phyloP scores from a whole-genome alignment of 2,329 filamentous ascomycete species.

The Daldinia eschscholtzii region DNA sequence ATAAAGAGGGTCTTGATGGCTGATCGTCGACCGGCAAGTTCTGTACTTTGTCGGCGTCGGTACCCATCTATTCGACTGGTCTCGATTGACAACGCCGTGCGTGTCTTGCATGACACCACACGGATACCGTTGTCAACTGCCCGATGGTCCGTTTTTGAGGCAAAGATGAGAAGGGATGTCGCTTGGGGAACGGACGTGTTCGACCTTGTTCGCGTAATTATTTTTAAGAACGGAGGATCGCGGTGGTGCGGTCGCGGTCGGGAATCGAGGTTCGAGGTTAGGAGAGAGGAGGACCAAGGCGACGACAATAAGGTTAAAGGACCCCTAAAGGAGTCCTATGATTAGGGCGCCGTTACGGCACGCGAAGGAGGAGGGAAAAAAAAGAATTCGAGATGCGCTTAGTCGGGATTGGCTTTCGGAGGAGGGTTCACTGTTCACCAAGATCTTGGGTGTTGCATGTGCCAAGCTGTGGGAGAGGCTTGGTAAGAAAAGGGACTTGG shows the following conservation, averaged over 20 bases:
- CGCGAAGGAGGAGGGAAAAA: slow-evolving; percentile 12
- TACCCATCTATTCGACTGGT: slow-evolving; percentile 61
- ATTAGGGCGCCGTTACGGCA: slow-evolving; percentile 20
- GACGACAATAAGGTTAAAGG: background rate
- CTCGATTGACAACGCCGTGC: slow-evolving; percentile 46
- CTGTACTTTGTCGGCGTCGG: slow-evolving; percentile 57
- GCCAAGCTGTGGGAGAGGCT: slow-evolving; percentile 50
- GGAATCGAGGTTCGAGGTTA: background rate
- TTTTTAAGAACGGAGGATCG: slow-evolving; percentile 14
- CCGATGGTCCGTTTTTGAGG: slow-evolving; percentile 19
- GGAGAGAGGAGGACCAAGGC: slow-evolving; percentile 18
- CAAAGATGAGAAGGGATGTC: slow-evolving; percentile 18
- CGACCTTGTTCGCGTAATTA: slow-evolving; percentile 10
- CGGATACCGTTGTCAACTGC: slow-evolving; percentile 39
- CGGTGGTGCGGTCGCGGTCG: background rate
- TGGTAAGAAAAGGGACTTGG: slow-evolving; percentile 48
- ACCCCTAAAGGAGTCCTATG: slow-evolving; percentile 34
- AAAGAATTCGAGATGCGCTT: slow-evolving; percentile 11
- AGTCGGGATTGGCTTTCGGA: slow-evolving; percentile 38
- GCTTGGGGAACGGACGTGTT: slow-evolving; percentile 19
- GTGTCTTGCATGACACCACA: slow-evolving; percentile 53
- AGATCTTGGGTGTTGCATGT: slow-evolving; percentile 49
- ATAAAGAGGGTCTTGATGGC: slow-evolving; percentile 60
- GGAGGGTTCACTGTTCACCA: slow-evolving; percentile 45
- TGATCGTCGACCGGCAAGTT: slow-evolving; percentile 56